Base-by-base conservation (phyloP, 768 basidiomycete genomes). In the Tulasnella sp. region DNA sequence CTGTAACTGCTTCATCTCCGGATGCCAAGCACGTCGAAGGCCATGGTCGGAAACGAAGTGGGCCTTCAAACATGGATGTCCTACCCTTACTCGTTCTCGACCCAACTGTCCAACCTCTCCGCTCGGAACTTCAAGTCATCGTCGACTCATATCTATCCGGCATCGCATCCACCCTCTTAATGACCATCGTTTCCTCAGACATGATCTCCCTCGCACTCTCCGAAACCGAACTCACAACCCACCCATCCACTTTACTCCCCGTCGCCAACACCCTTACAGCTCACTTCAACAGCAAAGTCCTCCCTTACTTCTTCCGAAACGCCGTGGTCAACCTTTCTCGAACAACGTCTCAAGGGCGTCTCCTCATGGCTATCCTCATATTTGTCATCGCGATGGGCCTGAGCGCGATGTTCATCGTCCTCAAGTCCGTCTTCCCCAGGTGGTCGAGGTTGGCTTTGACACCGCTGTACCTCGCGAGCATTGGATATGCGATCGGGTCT, bases 191-290 rank as follows among this genome's bases (percentile, higher is more conserved):
- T 29, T 36, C 75, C 34, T 54, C 75, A 3, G 40, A 68, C n/a
- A 19, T 70, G 38, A 69, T 76, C 67, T 40, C 67, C 22, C 64
- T 45, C 38, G 75, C 75, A 22, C 75, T 76, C 38, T 76, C 75
- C 17, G 75, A 76, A 69, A 76, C 75, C 36, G 69, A 76, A 42
- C 67, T 76, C 67, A 76, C 75, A 3, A 76, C 75, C 34, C 75
- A 76, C 45, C 75, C 75, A 15, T 67, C 58, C 29, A 71, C 75
- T 2, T 38, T 76, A 6, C 64, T 38, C n/a, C 75, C 75, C 67
- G 39, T 76, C 75, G 75, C 75, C 67, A 76, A 40, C 38, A 25
- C 52, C 64, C 75, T 76, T 29, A 29, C 15, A 17, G 15, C 39
- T 17, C 45, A 76, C 40, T 52, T 76, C 39, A 54, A 38, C 36